phyloP scores from a whole-genome alignment of 371 early-diverging fungal species.

The Catenaria anguillulae region DNA sequence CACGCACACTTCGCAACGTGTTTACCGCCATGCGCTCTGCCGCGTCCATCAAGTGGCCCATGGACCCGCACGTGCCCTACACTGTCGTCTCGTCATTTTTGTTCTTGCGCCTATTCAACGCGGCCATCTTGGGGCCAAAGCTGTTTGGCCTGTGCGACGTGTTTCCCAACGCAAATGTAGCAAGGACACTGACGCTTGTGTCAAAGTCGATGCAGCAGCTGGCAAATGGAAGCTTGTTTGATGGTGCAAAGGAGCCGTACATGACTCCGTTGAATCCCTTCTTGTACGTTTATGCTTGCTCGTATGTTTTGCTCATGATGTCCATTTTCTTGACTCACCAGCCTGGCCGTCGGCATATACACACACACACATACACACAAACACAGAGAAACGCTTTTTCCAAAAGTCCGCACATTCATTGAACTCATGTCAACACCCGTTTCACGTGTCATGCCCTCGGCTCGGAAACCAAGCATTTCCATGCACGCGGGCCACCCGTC shows the following conservation, averaged over 20 bases:
- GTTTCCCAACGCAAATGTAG: neutral
- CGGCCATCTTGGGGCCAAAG: slow-evolving; percentile 12
- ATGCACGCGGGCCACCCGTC: no score
- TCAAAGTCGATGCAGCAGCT: slow-evolving; percentile 10
- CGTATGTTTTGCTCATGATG: slow-evolving; percentile 1
- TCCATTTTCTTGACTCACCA: slow-evolving; percentile 5
- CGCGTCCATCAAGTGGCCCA: neutral
- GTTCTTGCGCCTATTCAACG: slow-evolving; percentile 12
- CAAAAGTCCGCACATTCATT: neutral
- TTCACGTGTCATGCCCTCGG: no score
- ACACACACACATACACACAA: neutral
- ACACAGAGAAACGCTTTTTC: neutral
- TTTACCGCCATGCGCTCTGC: neutral
- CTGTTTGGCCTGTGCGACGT: slow-evolving; percentile 9
- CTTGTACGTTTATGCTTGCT: neutral
- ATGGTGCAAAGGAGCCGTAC: slow-evolving; percentile 13
- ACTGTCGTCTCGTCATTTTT: slow-evolving; percentile 10
- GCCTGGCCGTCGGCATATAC: no score
- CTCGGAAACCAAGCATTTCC: no score
- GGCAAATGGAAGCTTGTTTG: slow-evolving; percentile 8
- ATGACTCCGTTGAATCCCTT: slow-evolving; percentile 7
- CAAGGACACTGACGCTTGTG: slow-evolving; percentile 10
- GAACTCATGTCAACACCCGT: neutral
- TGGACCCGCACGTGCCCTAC: neutral
- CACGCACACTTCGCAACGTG: neutral